Conservation (phyloP, 2,329 filamentous ascomycete species). For the Aspergillus luchuensis region DNA sequence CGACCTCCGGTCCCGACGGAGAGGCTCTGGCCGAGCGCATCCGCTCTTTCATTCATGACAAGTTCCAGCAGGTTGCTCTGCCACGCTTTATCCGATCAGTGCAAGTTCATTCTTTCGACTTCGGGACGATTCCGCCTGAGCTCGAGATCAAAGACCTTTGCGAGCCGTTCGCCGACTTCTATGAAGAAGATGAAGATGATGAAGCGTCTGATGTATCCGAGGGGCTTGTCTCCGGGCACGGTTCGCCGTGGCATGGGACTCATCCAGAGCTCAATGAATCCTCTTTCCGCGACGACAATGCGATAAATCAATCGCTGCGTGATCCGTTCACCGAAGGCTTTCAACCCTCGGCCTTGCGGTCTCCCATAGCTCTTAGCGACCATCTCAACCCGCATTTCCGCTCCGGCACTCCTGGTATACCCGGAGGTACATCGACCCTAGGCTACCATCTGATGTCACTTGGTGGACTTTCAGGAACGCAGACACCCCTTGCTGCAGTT, state of each 20-base stretch:
- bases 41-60: conserved; percentile 89
- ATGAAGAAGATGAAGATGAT: conserved; percentile 71
- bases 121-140: conserved; percentile 78
- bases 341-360: conserved; percentile 37
- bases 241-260: conserved; percentile 22
- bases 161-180: conserved; percentile 93
- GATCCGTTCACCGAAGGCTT: conserved; percentile 33
- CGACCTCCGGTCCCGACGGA: conserved; percentile 87
- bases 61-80: conserved; percentile 87
- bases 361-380: conserved; percentile 40
- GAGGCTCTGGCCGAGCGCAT: conserved; percentile 80
- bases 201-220: conserved; percentile 40
- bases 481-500: conserved; percentile 52
- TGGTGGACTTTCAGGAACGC: conserved; percentile 51
- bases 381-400: conserved; percentile 46
- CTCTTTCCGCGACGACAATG: conserved; percentile 35
- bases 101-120: conserved; percentile 89
- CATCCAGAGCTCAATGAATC: conserved; percentile 30
- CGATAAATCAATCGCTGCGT: conserved; percentile 30
- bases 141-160: conserved; percentile 96
- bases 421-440: conserved; percentile 52
- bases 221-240: conserved; percentile 32
- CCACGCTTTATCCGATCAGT: conserved; percentile 97
- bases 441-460: conserved; percentile 52
- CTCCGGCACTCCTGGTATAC: conserved; percentile 50